Conservation (phyloP, 805 yeast species). For the Starmerella geochares region DNA sequence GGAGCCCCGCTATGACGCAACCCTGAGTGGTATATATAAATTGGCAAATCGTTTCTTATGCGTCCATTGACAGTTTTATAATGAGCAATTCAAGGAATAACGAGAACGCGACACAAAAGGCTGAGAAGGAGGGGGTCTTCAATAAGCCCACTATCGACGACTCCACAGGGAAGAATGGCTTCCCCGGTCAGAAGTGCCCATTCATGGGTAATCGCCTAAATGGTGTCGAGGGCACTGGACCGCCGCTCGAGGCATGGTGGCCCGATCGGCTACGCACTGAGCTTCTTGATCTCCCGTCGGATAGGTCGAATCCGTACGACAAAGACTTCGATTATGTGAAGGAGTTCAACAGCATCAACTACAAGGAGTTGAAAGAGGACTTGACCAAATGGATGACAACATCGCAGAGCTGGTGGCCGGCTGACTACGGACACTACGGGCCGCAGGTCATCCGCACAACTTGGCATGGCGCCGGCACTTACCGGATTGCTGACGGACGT, state of each 20-base stretch:
- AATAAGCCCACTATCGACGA: neutral
- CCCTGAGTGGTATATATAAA: neutral
- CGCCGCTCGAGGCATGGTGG: slow-evolving; percentile 16
- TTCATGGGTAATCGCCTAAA: slow-evolving; percentile 12
- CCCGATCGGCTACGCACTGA: slow-evolving; percentile 20
- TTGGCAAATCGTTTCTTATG: no score
- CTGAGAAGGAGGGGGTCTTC: neutral
- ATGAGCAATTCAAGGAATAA: no score
- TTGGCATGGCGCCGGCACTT: slow-evolving; percentile 23
- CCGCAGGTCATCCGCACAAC: slow-evolving; percentile 21
- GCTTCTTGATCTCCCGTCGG: slow-evolving; percentile 17
- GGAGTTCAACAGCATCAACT: slow-evolving; percentile 15
- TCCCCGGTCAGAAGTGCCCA: neutral
- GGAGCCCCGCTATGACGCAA: neutral
- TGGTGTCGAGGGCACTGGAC: slow-evolving; percentile 19
- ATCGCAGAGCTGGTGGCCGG: slow-evolving; percentile 23
- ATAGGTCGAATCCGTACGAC: slow-evolving; percentile 14
- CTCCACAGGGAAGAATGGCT: neutral
- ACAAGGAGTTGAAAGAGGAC: slow-evolving; percentile 17
- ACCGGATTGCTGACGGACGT: slow-evolving; percentile 23
- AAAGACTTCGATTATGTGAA: slow-evolving; percentile 14
- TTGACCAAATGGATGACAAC: slow-evolving; percentile 13
- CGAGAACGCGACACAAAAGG: neutral
- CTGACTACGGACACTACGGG: slow-evolving; percentile 23
- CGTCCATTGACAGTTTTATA: no score